A percentile compares a stretch with the other conserved stretches of the same genome.
Conservation (phyloP, 1,284 basidiomycete species). For the Leccinum angustisporum region DNA sequence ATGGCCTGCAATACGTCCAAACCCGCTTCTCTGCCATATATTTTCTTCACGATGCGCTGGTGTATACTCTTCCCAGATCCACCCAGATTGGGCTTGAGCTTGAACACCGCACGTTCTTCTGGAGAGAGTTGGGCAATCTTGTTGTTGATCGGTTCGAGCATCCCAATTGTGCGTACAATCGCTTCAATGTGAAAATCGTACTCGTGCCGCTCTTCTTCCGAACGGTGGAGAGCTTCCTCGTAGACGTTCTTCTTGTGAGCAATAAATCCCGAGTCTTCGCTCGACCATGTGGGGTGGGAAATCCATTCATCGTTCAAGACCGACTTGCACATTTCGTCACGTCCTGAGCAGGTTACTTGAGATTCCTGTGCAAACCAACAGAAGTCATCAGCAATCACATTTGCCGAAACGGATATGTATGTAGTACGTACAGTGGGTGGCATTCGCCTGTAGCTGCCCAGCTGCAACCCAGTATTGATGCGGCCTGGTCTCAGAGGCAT, state of each 20-base stretch:
- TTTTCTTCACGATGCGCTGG: conserved; percentile 94
- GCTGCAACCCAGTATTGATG: conserved; percentile 57
- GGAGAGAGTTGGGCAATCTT: conserved; percentile 82
- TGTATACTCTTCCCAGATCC: conserved; percentile 92
- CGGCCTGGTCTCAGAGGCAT: conserved; percentile 52
- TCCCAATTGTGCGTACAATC: conserved; percentile 88
- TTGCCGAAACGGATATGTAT: background rate
- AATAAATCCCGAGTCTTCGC: conserved; percentile 89
- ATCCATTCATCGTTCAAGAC: conserved; percentile 98
- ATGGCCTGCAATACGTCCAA: conserved; percentile 88
- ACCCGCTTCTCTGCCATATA: conserved; percentile 89
- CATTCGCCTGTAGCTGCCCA: conserved; percentile 89
- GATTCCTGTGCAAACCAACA: conserved; percentile 59
- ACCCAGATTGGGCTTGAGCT: conserved; percentile 88
- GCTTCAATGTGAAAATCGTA: conserved; percentile 99
- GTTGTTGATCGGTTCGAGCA: conserved; percentile 63
- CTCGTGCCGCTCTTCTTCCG: conserved; percentile 97
- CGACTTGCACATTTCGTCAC: conserved; percentile 95
- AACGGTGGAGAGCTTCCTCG: conserved; percentile 96
- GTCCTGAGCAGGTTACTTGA: conserved; percentile 83
- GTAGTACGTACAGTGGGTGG: conserved; percentile 64
- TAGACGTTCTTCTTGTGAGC: conserved; percentile 94
- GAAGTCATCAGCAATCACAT: conserved; percentile 9
- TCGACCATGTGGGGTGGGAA: conserved; percentile 92
- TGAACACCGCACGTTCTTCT: conserved; percentile 84